Evolutionary conservation across 768 basidiomycete species (phyloP), one percentile per base, ranked within the genome.

Genomic region (Auricularia cornea): DNA sequence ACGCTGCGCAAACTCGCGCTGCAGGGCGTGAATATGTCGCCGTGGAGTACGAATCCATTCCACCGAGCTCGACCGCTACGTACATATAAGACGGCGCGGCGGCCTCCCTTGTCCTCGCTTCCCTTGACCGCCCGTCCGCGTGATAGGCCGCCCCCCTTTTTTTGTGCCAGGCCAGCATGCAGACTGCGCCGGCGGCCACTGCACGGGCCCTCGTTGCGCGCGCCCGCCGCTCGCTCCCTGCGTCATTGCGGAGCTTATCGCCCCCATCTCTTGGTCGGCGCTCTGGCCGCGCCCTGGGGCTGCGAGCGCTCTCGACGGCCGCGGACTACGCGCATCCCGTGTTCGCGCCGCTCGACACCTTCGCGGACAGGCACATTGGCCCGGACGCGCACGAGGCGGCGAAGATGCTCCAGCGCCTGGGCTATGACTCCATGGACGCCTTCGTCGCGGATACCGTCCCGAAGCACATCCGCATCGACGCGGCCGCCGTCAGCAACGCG

Each of bases 351-450:
- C 80, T 97, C 66, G 96, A 99, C 77, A 89, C 87, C 35, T 98
- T 98, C 77, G 74, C 86, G 54, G 86, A 91, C 68, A 86, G 96
- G 33, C 96, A 99, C 74, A 86, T 98, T 68, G 97, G 96, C 16
- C 96, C 96, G 16, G 88, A 94, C 71, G 84, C 85, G 64, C 74
- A 77, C n/a, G 94, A 96, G 76, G 84, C 88, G 29, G 76, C 82
- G 2, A 79, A 80, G 54, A 98, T 98, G 96, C 89, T 99, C 65
- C 76, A 81, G 3, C 79, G 81, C 64, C 76, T 99, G 31, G 95
- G 95, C 29, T 97, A 92, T 72, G 77, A 86, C 65, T 86, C 89
- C 41, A 88, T 98, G 83, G 93, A 97, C 59, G 86, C 84, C 29
- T 99, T 99, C 76, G 80, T 98, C 40, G 77, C 79, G 20, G 91